Evolutionary conservation across 495 filamentous ascomycete genomes (phyloP).

Genomic region (Darksidea phi): DNA sequence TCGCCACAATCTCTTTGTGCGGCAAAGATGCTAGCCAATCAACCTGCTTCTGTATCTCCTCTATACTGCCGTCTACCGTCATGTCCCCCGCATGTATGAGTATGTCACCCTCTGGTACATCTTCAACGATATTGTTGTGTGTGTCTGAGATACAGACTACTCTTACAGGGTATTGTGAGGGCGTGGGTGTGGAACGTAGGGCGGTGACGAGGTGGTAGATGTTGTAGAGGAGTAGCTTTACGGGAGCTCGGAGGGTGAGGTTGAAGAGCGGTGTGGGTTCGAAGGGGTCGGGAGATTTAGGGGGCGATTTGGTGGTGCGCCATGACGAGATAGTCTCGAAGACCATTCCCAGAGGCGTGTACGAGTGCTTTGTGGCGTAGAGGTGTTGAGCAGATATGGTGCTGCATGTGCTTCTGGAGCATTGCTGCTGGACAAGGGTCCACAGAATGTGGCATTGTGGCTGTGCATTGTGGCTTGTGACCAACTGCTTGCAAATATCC

Average conservation of each 20-base stretch:
- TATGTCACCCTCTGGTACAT: slow-evolving; percentile 75
- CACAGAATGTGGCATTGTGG: not conserved
- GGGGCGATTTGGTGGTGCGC: slow-evolving; percentile 1
- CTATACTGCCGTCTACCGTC: slow-evolving; percentile 65
- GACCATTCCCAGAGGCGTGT: slow-evolving; percentile 18
- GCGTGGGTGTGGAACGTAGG: slow-evolving; percentile 38
- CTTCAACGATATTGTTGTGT: slow-evolving; percentile 59
- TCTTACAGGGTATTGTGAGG: slow-evolving; percentile 58
- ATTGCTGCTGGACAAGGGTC: not conserved
- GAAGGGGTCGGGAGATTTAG: slow-evolving; percentile 40
- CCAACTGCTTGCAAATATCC: not conserved
- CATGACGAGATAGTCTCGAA: slow-evolving; percentile 19
- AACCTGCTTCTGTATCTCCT: slow-evolving; percentile 71
- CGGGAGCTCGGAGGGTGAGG: slow-evolving; percentile 52
- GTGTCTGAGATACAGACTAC: slow-evolving; percentile 92
- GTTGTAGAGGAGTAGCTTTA: slow-evolving; percentile 48
- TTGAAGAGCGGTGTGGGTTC: slow-evolving; percentile 54
- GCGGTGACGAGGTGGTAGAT: slow-evolving; percentile 62
- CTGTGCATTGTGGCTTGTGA: not conserved
- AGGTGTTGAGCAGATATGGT: not conserved
- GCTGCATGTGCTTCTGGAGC: not conserved
- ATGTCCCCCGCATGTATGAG: slow-evolving; percentile 90
- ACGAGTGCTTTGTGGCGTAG: not conserved
- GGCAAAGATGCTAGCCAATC: slow-evolving; percentile 75
- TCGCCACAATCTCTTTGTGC: slow-evolving; percentile 75